These are phyloP conservation scores for Asterionellopsis glacialis DNA, from an alignment of 108 stramenopile genomes.

Conservation along the genomic window DNA sequence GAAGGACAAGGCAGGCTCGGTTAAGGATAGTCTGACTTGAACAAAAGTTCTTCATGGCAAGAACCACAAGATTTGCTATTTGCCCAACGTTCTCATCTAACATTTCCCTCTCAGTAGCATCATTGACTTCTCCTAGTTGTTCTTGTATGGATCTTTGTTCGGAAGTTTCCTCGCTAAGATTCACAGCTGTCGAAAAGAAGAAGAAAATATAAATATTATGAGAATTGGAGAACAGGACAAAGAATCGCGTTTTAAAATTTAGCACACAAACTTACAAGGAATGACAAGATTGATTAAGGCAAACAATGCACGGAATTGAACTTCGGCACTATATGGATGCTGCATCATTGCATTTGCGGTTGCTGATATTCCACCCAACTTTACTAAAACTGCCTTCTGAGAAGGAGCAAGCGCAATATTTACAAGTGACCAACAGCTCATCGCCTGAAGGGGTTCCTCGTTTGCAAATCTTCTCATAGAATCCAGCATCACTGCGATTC, in stretches of 20 bases:
- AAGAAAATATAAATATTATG: conserved; percentile 4
- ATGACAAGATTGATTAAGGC: conserved; percentile 92
- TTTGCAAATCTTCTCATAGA: conserved; percentile 75
- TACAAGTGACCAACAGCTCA: conserved; percentile 93
- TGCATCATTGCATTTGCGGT: conserved; percentile 79
- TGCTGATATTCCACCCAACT: conserved; percentile 75
- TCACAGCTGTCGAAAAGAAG: conserved; percentile 26
- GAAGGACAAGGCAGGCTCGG: conserved; percentile 89
- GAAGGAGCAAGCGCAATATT: conserved; percentile 85
- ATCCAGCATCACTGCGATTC: conserved; percentile 85
- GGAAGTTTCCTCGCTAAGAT: conserved; percentile 29
- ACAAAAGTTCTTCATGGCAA: conserved; percentile 87
- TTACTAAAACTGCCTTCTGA: conserved; percentile 77
- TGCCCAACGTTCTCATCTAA: conserved; percentile 69
- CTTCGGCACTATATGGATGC: conserved; percentile 81
- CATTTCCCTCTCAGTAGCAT: conserved; percentile 60
- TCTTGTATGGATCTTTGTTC: conserved; percentile 33
- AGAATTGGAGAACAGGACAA: neutral
- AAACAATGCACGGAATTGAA: conserved; percentile 92
- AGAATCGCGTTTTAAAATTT: neutral
- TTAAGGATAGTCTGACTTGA: conserved; percentile 84
- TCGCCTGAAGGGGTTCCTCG: conserved; percentile 80
- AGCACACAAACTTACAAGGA: conserved; percentile 43
- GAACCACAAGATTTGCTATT: conserved; percentile 70
- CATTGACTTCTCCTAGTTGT: conserved; percentile 36